These are phyloP conservation scores for Obba rivulosa DNA, from an alignment of 768 basidiomycete genomes.

Conservation along the genomic window DNA sequence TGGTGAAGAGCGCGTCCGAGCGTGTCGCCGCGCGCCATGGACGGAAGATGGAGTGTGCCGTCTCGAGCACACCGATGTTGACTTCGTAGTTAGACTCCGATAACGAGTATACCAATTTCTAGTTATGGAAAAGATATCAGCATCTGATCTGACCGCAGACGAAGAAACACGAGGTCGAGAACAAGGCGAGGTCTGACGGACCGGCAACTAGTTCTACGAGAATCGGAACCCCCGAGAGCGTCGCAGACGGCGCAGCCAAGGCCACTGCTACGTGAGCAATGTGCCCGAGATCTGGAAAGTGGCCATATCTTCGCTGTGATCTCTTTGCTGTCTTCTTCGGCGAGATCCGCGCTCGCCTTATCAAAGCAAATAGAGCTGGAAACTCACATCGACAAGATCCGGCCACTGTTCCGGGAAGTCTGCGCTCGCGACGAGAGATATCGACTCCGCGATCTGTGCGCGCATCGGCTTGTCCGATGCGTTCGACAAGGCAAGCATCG, in stretches of 20 bases:
- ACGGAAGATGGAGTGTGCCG: slow-evolving; percentile 92
- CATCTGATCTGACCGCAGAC: background rate
- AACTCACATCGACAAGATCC: slow-evolving; percentile 82
- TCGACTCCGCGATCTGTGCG: slow-evolving; percentile 88
- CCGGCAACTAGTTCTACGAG: too few relatives aligned
- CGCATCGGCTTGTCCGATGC: slow-evolving; percentile 68
- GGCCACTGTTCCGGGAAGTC: slow-evolving; percentile 92
- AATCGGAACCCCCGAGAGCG: too few relatives aligned
- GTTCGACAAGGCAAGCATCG: slow-evolving; percentile 83
- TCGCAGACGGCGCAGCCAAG: too few relatives aligned
- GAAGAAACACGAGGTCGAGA: too few relatives aligned
- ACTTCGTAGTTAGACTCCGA: slow-evolving; percentile 76
- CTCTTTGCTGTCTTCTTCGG: too few relatives aligned
- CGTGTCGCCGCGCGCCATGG: slow-evolving; percentile 91
- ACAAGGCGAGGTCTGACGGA: too few relatives aligned
- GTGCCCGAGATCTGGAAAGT: too few relatives aligned
- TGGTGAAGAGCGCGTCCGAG: slow-evolving; percentile 79
- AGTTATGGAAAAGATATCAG: background rate
- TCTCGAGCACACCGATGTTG: slow-evolving; percentile 88
- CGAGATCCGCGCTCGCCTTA: background rate
- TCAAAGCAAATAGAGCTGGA: slow-evolving; percentile 1
- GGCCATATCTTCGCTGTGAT: too few relatives aligned
- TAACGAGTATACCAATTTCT: slow-evolving; percentile 89
- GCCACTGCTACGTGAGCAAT: too few relatives aligned
- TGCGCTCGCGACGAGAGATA: slow-evolving; percentile 83